phyloP scores from a whole-genome alignment of 495 filamentous ascomycete species.

The Venustampulla echinocandica region DNA sequence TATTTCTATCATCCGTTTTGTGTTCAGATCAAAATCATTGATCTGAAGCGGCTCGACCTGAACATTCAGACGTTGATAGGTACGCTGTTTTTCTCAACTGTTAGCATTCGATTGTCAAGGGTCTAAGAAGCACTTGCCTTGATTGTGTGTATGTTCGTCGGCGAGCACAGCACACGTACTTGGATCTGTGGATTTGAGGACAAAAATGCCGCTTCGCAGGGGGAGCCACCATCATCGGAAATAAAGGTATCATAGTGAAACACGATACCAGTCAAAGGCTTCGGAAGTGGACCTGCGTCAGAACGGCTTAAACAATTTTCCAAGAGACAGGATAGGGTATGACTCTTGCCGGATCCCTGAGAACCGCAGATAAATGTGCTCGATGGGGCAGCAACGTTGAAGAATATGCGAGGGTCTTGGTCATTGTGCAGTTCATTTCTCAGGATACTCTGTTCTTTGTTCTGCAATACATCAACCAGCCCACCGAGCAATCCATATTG shows the following conservation, averaged over 20 bases:
- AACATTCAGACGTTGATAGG: conserved; percentile 37
- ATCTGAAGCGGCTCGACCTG: conserved; percentile 46
- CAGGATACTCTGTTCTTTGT: background rate
- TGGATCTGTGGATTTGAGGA: conserved; percentile 43
- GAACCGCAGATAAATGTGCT: conserved; percentile 69
- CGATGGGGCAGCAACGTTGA: conserved; percentile 60
- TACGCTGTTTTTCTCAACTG: conserved; percentile 8
- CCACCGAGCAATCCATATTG: conserved; percentile 38
- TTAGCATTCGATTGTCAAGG: conserved; percentile 14
- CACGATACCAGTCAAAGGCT: conserved; percentile 52
- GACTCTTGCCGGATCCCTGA: conserved; percentile 70
- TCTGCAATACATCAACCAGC: conserved; percentile 12
- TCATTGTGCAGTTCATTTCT: background rate
- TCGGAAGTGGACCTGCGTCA: conserved; percentile 26
- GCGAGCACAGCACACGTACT: conserved; percentile 55
- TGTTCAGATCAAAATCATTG: conserved; percentile 50
- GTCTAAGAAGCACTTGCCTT: conserved; percentile 25
- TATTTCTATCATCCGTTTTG: conserved; percentile 54
- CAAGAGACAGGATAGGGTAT: conserved; percentile 61
- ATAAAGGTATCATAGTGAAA: conserved; percentile 63
- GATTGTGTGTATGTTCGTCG: conserved; percentile 47
- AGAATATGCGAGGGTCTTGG: conserved; percentile 46
- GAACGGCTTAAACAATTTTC: conserved; percentile 50
- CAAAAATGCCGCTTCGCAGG: conserved; percentile 63
- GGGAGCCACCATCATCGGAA: conserved; percentile 40